Conservation (phyloP, 345 rosid species). For the Cardamine chenopodiifolia region DNA sequence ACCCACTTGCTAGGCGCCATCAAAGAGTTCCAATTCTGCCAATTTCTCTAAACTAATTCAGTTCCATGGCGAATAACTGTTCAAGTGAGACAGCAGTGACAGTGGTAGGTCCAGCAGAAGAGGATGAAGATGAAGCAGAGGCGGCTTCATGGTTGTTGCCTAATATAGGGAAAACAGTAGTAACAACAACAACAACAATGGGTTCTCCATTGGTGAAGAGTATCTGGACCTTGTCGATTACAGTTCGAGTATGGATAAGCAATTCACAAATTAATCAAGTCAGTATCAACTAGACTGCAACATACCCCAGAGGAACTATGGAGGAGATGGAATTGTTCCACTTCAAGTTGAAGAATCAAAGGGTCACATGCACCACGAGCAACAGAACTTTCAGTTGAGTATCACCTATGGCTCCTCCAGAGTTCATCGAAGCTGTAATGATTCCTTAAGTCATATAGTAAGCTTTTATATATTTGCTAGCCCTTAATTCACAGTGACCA, state of each 20-base stretch:
- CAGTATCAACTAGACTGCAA: constrained; percentile 30
- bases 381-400: constrained; percentile 52
- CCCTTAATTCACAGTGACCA: not conserved
- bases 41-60: constrained; percentile 32
- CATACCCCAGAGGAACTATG: constrained; percentile 31
- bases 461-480: not conserved
- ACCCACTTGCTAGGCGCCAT: constrained; percentile 94
- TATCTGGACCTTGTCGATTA: constrained; percentile 73
- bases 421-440: constrained; percentile 52
- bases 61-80: constrained; percentile 34
- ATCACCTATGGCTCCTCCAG: constrained; percentile 55
- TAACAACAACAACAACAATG: constrained; percentile 42
- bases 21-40: constrained; percentile 78
- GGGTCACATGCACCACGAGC: constrained; percentile 32
- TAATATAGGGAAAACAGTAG: constrained; percentile 45
- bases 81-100: constrained; percentile 34
- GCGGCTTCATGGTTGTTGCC: constrained; percentile 84
- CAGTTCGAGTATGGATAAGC: constrained; percentile 44
- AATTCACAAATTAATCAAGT: constrained; percentile 20
- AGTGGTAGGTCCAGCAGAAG: constrained; percentile 46
- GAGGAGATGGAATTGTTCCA: constrained; percentile 39
- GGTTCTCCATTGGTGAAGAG: constrained; percentile 60
- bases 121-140: constrained; percentile 75
- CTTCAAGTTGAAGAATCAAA: constrained; percentile 22
- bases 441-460: constrained; percentile 56